These are phyloP conservation scores for Colletotrichum liriopes DNA, from an alignment of 2,329 filamentous ascomycete species.

Conservation along the genomic window DNA sequence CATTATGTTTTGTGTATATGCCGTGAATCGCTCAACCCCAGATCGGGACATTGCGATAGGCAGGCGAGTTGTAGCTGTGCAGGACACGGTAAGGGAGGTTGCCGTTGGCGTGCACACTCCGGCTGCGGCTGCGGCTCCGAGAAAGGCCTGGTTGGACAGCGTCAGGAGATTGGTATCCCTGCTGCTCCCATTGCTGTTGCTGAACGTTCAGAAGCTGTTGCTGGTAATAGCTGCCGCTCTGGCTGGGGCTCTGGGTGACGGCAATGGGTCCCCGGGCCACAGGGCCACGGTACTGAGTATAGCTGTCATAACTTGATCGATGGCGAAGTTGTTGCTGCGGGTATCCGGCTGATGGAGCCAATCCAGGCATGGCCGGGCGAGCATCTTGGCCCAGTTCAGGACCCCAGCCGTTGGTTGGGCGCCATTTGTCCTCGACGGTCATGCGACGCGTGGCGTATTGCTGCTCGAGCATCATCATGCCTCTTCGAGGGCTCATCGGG, in stretches of 20 bases:
- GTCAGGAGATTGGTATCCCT: conserved; percentile 43
- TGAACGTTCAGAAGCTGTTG: conserved; percentile 37
- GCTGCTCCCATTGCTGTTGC: conserved; percentile 49
- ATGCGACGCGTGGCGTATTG: conserved; percentile 37
- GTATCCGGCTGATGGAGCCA: conserved; percentile 24
- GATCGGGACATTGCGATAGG: conserved; percentile 69
- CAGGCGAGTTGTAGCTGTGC: conserved; percentile 73
- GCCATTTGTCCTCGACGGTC: conserved; percentile 11
- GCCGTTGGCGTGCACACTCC: conserved; percentile 38
- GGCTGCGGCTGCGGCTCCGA: conserved; percentile 29
- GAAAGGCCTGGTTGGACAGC: conserved; percentile 53
- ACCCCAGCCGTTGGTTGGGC: conserved; percentile 12
- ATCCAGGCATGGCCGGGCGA: conserved; percentile 15
- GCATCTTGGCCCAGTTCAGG: neutral
- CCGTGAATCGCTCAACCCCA: conserved; percentile 60
- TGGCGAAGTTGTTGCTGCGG: conserved; percentile 48
- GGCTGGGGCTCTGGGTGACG: conserved; percentile 32
- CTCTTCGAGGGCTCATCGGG: conserved; percentile 47
- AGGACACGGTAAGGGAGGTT: conserved; percentile 65
- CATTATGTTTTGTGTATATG: neutral
- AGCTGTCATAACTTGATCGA: conserved; percentile 53
- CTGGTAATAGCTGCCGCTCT: conserved; percentile 39
- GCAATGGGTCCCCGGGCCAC: conserved; percentile 29
- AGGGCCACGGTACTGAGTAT: conserved; percentile 44
- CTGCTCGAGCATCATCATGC: conserved; percentile 23